A percentile compares a stretch with the other conserved stretches of the same genome.
phyloP scores from a whole-genome alignment of 306 rosid genomes.

The Gastrolobium villosum region DNA sequence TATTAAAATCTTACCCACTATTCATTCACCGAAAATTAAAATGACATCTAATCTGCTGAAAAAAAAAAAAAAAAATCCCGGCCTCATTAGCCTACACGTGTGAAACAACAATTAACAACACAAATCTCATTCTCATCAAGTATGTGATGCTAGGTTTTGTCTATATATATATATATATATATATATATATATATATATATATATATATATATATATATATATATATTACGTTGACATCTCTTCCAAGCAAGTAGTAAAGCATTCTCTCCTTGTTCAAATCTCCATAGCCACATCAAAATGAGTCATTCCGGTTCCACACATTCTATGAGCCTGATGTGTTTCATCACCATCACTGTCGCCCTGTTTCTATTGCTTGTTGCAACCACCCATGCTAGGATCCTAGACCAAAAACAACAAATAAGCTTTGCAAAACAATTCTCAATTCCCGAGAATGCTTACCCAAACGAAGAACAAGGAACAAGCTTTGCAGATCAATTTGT shows the following conservation, averaged over 20 bases:
- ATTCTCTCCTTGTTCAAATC: background rate
- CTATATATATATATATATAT: background rate
- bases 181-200: background rate
- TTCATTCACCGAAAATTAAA: too few species aligned
- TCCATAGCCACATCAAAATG: background rate
- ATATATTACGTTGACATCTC: background rate
- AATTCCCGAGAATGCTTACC: background rate
- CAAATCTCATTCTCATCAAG: too few species aligned
- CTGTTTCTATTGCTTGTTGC: slow-evolving; percentile 41
- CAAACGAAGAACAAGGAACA: background rate
- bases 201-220: background rate
- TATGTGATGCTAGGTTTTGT: slow-evolving; percentile 38
- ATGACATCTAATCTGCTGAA: too few species aligned
- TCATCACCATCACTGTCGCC: slow-evolving; percentile 10
- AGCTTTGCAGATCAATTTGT: slow-evolving; percentile 62
- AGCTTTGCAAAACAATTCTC: too few species aligned
- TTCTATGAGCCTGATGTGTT: slow-evolving; percentile 13
- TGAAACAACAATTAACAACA: too few species aligned
- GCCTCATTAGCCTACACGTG: too few species aligned
- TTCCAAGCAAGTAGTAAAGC: background rate
- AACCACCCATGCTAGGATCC: background rate
- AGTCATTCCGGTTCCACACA: background rate
- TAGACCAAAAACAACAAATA: too few species aligned
- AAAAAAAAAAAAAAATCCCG: too few species aligned
- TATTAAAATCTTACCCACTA: too few species aligned